Base-by-base conservation (phyloP, 805 yeast genomes). In the Zygotorulaspora sp. region DNA sequence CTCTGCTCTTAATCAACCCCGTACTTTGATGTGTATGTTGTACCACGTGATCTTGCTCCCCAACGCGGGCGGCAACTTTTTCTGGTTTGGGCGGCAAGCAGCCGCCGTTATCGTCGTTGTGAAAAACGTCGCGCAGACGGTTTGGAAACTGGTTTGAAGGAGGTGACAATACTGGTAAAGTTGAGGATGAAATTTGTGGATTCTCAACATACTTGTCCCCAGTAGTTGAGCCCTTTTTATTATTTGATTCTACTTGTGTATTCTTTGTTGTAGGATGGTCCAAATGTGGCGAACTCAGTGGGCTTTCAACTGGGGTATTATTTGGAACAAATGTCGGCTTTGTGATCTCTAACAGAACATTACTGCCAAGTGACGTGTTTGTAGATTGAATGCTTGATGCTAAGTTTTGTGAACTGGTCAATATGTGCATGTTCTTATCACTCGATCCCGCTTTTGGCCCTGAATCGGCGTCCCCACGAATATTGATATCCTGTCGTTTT, bases 261-360 rank as follows among this genome's bases (percentile, higher is more conserved):
- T 14, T 26, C 17, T 26, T 11, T 26, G 14, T 5, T 12, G 24
- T 12, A 30, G 33, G 19, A 30, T 18, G 9, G 4, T 20, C 14
- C 24, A 30, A 30, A 9, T 30, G 22, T 3, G 46, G 46, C 12
- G 46, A 43, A 21, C 25, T 35, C 9, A 41, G 36, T 3, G 57
- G 54, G 17, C 52, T 53, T 8, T 48, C 45, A 12, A 45, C 56
- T 2, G 61, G 61, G 14, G 61, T 54, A 40, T 56, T 56, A 30
- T 56, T 53, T 18, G 61, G 61, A 13, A 44, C 56, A 16, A 46
- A 43, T 3, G 57, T 53, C 4, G 52, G 49, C 30, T 45, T 41
- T 9, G 48, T 48, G 4, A 47, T 38, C 18, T 45, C 39, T 16
- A 45, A 31, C 28, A 49, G 38, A 23, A 47, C 49, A 33, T 45